Conservation (phyloP, 2,329 filamentous ascomycete species). For the Alternaria solani region DNA sequence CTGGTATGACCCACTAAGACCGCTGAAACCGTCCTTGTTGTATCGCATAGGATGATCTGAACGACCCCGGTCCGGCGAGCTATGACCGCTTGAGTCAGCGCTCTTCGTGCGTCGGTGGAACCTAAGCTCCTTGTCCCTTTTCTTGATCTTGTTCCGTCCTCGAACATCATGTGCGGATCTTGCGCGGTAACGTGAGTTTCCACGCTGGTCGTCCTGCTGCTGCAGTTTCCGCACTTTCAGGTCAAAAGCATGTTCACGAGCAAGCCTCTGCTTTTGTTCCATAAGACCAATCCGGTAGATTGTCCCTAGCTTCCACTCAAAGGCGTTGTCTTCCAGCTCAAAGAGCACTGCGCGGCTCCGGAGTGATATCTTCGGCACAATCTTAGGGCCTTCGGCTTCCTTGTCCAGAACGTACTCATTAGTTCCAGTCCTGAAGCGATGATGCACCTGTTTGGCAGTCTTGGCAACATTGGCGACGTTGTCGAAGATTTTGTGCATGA, state of each 20-base stretch:
- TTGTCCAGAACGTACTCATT: slow-evolving; percentile 91
- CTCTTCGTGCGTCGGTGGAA: slow-evolving; percentile 54
- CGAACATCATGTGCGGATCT: slow-evolving; percentile 58
- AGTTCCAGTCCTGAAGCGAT: slow-evolving; percentile 86
- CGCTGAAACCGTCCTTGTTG: slow-evolving; percentile 78
- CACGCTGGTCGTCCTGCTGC: slow-evolving; percentile 62
- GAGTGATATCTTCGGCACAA: slow-evolving; percentile 84
- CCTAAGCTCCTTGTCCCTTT: slow-evolving; percentile 40
- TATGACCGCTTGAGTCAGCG: slow-evolving; percentile 35
- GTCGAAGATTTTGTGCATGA: slow-evolving; percentile 90
- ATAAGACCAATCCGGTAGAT: slow-evolving; percentile 90
- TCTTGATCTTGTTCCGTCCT: slow-evolving; percentile 50
- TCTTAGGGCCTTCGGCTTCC: slow-evolving; percentile 82
- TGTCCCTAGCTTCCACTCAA: slow-evolving; percentile 95
- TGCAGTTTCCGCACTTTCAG: slow-evolving; percentile 88
- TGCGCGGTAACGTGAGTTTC: slow-evolving; percentile 60
- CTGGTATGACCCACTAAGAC: slow-evolving; percentile 74
- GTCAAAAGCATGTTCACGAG: slow-evolving; percentile 87
- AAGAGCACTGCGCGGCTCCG: slow-evolving; percentile 84
- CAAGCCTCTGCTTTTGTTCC: slow-evolving; percentile 89
- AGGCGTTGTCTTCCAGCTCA: slow-evolving; percentile 93
- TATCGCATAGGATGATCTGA: slow-evolving; percentile 68
- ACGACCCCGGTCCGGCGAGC: slow-evolving; percentile 36
- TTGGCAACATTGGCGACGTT: slow-evolving; percentile 90
- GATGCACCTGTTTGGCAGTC: slow-evolving; percentile 87